Evolutionary conservation across 2,329 filamentous ascomycete species (phyloP).

Genomic region (Xylaria hypoxylon): DNA sequence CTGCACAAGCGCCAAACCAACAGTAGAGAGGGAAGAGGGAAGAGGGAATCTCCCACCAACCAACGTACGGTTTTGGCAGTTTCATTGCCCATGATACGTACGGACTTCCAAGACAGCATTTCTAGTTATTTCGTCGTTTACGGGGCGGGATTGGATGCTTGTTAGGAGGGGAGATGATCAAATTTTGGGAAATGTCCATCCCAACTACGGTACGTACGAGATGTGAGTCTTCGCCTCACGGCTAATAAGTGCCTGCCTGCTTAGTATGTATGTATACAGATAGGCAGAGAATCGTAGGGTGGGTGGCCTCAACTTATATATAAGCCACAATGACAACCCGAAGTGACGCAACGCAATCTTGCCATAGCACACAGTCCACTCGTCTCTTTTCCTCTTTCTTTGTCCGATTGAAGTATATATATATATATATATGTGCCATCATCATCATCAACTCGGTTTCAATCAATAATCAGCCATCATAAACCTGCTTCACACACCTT

Average conservation of each 20-base stretch:
- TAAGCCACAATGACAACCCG: slow-evolving; percentile 17
- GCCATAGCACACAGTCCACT: background rate
- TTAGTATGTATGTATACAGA: background rate
- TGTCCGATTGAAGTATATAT: background rate
- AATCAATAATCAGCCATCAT: background rate
- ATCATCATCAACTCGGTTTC: slow-evolving; percentile 4
- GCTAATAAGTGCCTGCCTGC: too few relatives aligned
- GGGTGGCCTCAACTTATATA: slow-evolving; percentile 20
- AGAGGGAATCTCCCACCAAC: background rate
- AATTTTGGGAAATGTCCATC: slow-evolving; percentile 19
- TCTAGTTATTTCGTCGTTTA: background rate
- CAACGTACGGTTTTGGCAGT: background rate
- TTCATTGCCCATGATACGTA: background rate
- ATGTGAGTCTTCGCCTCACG: slow-evolving; percentile 1
- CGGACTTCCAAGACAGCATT: background rate
- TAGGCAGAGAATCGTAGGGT: slow-evolving; percentile 3
- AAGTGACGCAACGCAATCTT: slow-evolving; percentile 13
- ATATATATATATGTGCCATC: background rate
- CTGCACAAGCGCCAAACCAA: background rate
- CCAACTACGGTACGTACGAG: slow-evolving; percentile 3
- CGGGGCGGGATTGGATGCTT: background rate
- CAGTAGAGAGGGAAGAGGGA: too few relatives aligned
- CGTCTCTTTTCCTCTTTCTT: background rate
- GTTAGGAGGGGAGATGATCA: too few relatives aligned
- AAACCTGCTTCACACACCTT: background rate